Evolutionary conservation across 2,329 filamentous ascomycete genomes (phyloP), one percentile per base, ranked within the genome.

Genomic region (Dactylellina cionopaga): DNA sequence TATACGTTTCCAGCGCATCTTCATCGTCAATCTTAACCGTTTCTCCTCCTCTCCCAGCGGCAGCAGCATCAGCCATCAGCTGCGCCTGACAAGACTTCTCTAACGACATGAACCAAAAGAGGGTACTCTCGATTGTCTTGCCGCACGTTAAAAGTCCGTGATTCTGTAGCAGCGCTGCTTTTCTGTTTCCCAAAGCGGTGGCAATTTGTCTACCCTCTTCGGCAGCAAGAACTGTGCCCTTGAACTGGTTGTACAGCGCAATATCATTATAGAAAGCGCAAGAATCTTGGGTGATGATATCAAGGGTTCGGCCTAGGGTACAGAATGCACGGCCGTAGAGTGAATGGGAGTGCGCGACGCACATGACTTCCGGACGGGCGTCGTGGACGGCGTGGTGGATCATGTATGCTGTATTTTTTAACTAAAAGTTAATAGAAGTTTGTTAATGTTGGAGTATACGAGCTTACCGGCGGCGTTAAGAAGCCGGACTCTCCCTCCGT

Each of bases 1-100:
- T 86, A 76, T 86, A 88, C 0, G 90, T 92, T 76, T 85, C 90
- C 13, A 79, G 81, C 0, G 90, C 90, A 78, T 92, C 89, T 55
- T 87, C 86, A 0, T 90, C 85, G 6, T 84, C 82, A 76, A 92
- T 89, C 79, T 89, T 88, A 27, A 90, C 81, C 0, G 89, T 90
- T 78, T 84, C 80, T 0, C 84, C 84, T 0, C 89, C 90, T 1
- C 87, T 82, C 0, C 89, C 89, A 0, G 79, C 85, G 0, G 86
- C 87, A 0, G 86, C 87, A 0, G 85, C 86, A 77, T 88, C 86
- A 1, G 85, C 86, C 55, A 87, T 73, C 13, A 86, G 76, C 77
- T 85, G 83, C 1, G 72, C 63, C 33, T 77, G 60, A 19, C 76
- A 77, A 9, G 68, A 76, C 52, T 74, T 76, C 39, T 76, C 84